phyloP scores from a whole-genome alignment of 345 rosid species.

The Rhizophora apiculata region DNA sequence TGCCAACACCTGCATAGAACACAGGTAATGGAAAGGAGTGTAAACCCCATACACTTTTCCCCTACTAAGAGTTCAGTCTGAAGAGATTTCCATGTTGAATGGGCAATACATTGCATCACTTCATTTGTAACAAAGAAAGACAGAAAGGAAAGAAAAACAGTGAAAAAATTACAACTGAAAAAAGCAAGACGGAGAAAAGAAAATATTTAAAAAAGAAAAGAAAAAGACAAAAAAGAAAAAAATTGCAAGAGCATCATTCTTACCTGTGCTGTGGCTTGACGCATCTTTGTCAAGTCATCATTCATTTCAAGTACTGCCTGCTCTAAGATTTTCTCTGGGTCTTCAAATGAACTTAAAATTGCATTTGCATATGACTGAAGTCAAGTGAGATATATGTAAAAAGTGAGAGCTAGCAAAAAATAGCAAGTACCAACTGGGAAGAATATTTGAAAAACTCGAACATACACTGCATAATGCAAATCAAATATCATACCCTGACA shows the following conservation, averaged over 20 bases:
- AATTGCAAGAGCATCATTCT: slow-evolving; percentile 18
- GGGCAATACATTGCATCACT: neutral
- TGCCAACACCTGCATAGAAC: slow-evolving; percentile 58
- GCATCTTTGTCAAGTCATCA: slow-evolving; percentile 75
- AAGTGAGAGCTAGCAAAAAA: neutral
- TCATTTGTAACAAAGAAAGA: neutral
- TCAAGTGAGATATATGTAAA: slow-evolving; percentile 13
- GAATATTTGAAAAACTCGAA: neutral
- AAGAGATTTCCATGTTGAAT: neutral
- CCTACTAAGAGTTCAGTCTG: neutral
- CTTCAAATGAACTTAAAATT: slow-evolving; percentile 62
- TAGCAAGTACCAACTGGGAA: neutral
- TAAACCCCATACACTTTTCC: neutral
- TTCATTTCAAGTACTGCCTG: slow-evolving; percentile 82
- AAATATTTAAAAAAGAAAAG: too few relatives aligned
- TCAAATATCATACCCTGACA: slow-evolving; percentile 47
- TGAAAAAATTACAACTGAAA: neutral
- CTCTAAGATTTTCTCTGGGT: slow-evolving; percentile 78
- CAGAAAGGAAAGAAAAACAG: neutral
- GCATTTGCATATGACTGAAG: slow-evolving; percentile 80
- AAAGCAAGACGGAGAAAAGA: neutral
- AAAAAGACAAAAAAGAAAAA: neutral
- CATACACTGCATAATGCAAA: neutral
- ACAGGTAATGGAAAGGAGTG: neutral
- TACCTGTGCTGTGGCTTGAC: slow-evolving; percentile 89